Conservation (phyloP, 306 rosid genomes). For the Malus sieversii region DNA sequence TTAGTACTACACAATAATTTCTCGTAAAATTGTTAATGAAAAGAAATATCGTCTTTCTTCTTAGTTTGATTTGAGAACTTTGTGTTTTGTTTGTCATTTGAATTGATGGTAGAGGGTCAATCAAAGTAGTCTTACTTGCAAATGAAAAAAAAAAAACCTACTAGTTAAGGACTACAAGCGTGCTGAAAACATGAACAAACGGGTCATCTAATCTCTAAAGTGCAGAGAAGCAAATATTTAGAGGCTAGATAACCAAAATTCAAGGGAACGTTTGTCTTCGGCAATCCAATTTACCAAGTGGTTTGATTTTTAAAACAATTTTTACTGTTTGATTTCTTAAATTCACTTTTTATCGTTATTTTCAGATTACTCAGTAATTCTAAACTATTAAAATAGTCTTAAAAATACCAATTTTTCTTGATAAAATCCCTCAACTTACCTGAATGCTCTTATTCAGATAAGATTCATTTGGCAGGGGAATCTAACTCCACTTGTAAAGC, state of each 20-base stretch:
- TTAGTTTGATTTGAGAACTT: neutral
- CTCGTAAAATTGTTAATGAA: neutral
- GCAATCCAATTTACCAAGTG: too few relatives aligned
- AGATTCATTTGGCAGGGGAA: neutral
- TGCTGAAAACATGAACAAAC: conserved; percentile 7
- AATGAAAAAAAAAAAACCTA: neutral
- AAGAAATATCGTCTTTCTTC: neutral
- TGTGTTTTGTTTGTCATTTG: neutral
- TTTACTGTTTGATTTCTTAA: too few relatives aligned
- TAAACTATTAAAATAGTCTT: too few relatives aligned
- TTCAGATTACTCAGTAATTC: too few relatives aligned
- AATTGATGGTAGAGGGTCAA: neutral
- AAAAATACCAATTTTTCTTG: too few relatives aligned
- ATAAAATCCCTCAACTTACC: neutral
- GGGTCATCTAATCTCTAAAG: neutral
- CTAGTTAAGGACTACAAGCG: conserved; percentile 18
- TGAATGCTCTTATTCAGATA: neutral
- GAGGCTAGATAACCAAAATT: neutral
- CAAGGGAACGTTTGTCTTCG: neutral
- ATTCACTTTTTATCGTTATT: too few relatives aligned
- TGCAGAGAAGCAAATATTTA: neutral
- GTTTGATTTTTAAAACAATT: too few relatives aligned
- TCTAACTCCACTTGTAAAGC: too few relatives aligned
- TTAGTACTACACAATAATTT: neutral
- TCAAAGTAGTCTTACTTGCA: neutral